phyloP scores from a whole-genome alignment of 768 basidiomycete species.

The Pulveroboletus sp. region DNA sequence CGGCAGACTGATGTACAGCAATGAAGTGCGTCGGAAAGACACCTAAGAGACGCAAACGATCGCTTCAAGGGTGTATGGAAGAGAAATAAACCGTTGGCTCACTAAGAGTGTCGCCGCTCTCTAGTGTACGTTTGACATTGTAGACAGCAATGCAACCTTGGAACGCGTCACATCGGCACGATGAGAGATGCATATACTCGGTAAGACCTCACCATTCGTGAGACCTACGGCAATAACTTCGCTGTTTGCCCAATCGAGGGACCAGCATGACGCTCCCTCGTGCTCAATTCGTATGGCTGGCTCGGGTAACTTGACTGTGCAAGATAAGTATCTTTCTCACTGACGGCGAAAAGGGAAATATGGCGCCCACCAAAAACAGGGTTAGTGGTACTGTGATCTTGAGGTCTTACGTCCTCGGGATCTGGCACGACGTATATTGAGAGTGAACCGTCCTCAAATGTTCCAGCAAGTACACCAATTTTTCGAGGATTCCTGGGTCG shows the following conservation, averaged over 20 bases:
- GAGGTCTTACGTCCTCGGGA: constrained; percentile 47
- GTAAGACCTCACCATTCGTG: constrained; percentile 60
- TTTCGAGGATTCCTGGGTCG: constrained; percentile 41
- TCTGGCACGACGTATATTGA: constrained; percentile 77
- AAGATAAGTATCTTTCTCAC: not conserved
- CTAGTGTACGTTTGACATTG: constrained; percentile 44
- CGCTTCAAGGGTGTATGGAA: not conserved
- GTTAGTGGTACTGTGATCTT: constrained; percentile 21
- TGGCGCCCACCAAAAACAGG: constrained; percentile 49
- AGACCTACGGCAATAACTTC: constrained; percentile 77
- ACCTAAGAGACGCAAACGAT: constrained; percentile 13
- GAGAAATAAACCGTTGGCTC: not conserved
- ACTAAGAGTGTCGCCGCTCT: constrained; percentile 31
- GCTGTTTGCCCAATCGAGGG: constrained; percentile 88
- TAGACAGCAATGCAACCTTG: constrained; percentile 56
- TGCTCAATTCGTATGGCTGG: constrained; percentile 71
- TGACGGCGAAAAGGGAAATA: not conserved
- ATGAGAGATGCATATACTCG: not conserved
- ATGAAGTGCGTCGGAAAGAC: constrained; percentile 70
- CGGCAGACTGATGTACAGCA: constrained; percentile 70
- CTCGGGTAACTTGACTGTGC: constrained; percentile 50
- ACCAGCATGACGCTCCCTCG: constrained; percentile 71
- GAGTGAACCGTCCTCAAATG: constrained; percentile 84
- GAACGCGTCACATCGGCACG: constrained; percentile 1
- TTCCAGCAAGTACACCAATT: constrained; percentile 78